A percentile compares a stretch with the other conserved stretches of the same genome.
These are phyloP conservation scores for Eucalyptus cloeziana DNA, from an alignment of 345 rosid genomes.

Conservation along the genomic window DNA sequence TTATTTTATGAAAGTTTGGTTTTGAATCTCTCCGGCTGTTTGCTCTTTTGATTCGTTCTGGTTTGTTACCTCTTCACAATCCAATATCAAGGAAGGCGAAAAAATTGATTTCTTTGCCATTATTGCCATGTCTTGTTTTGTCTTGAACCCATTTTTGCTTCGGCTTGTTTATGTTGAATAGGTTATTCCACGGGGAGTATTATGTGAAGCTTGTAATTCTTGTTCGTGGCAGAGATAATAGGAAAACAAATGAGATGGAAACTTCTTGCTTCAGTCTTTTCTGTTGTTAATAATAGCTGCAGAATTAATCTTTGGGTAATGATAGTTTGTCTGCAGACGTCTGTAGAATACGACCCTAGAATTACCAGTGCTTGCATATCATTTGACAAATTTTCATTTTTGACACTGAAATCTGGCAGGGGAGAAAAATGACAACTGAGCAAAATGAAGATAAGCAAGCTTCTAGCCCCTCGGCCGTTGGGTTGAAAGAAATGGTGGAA, in stretches of 20 bases:
- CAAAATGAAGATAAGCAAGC: slow-evolving; percentile 17
- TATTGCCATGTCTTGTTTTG: background rate
- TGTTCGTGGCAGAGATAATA: background rate
- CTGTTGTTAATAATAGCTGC: background rate
- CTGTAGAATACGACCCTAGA: background rate
- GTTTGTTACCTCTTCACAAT: background rate
- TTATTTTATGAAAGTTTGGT: background rate
- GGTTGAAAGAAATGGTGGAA: slow-evolving; percentile 26
- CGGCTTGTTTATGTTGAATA: background rate
- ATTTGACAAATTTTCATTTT: background rate
- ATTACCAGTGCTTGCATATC: background rate
- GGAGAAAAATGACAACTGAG: slow-evolving; percentile 18
- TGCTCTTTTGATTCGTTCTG: background rate
- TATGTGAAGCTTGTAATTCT: background rate
- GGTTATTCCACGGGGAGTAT: background rate
- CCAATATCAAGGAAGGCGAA: background rate
- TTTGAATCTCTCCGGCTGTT: background rate
- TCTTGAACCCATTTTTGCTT: background rate
- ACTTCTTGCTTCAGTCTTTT: background rate
- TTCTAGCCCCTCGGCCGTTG: slow-evolving; percentile 8
- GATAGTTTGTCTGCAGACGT: background rate
- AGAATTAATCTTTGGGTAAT: background rate
- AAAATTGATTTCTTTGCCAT: background rate
- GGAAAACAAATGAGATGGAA: background rate
- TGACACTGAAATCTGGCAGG: background rate